These are phyloP conservation scores for Cucurbitaria berberidis DNA, from an alignment of 2,329 filamentous ascomycete genomes.

Conservation along the genomic window DNA sequence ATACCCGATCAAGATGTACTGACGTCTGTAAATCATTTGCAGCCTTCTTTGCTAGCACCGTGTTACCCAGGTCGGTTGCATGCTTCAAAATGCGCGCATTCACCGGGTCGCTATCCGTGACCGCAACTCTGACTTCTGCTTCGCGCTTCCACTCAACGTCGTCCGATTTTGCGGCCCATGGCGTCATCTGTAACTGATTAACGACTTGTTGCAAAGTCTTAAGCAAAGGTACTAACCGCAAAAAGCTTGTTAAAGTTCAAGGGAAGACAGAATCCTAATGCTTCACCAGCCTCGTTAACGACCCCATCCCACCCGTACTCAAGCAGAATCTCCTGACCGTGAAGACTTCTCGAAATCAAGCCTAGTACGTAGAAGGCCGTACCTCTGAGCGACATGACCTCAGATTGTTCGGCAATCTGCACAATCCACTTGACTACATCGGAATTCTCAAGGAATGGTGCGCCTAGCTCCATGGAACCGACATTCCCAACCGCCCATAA, in stretches of 20 bases:
- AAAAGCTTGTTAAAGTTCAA: conserved; percentile 79
- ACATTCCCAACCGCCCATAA: conserved; percentile 98
- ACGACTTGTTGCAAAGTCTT: conserved; percentile 1
- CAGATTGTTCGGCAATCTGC: conserved; percentile 82
- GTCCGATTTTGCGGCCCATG: conserved; percentile 43
- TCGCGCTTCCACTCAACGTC: conserved; percentile 42
- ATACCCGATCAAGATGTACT: conserved; percentile 26
- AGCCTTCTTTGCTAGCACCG: conserved; percentile 87
- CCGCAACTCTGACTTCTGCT: conserved; percentile 60
- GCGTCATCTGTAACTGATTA: conserved; percentile 44
- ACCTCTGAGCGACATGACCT: conserved; percentile 90
- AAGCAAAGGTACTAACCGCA: conserved; percentile 57
- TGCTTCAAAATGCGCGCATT: conserved; percentile 82
- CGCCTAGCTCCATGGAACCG: conserved; percentile 95
- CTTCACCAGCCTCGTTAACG: conserved; percentile 79
- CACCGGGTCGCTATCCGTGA: conserved; percentile 64
- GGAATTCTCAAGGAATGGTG: conserved; percentile 87
- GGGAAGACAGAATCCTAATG: conserved; percentile 87
- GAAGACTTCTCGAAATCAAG: conserved; percentile 86
- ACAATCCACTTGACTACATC: conserved; percentile 89
- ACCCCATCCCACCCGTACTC: conserved; percentile 94
- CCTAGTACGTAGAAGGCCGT: conserved; percentile 97
- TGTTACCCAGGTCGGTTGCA: conserved; percentile 88
- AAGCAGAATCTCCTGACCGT: conserved; percentile 88
- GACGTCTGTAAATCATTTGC: conserved; percentile 75